phyloP scores from a whole-genome alignment of 768 basidiomycete genomes.

The Naganishia friedmannii region DNA sequence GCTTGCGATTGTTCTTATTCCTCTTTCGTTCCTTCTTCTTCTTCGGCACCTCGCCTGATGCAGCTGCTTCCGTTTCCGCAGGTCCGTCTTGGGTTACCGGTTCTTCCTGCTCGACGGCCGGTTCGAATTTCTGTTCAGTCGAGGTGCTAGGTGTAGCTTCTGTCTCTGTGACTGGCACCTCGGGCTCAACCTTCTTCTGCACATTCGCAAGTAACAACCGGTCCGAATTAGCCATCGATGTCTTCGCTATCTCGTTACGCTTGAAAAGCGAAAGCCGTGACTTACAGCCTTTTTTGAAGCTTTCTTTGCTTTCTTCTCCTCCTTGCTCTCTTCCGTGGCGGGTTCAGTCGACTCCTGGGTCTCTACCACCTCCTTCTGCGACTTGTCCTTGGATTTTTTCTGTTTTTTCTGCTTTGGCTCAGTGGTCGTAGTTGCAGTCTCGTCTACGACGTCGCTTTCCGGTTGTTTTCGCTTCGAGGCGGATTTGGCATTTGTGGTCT shows the following conservation, averaged over 20 bases:
- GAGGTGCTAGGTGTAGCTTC: background rate
- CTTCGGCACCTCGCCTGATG: background rate
- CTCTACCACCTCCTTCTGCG: slow-evolving; percentile 3
- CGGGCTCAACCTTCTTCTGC: background rate
- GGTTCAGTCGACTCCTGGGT: background rate
- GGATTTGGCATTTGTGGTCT: background rate
- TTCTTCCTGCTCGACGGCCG: background rate
- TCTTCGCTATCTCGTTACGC: background rate
- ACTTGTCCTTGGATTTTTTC: slow-evolving; percentile 13
- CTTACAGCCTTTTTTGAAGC: slow-evolving; percentile 25
- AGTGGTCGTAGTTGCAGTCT: background rate
- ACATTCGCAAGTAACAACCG: background rate
- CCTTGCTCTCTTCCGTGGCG: slow-evolving; percentile 13
- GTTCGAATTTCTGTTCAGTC: background rate
- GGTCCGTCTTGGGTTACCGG: background rate
- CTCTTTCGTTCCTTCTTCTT: slow-evolving; percentile 26
- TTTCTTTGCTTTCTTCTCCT: slow-evolving; percentile 23
- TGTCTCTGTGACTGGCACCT: background rate
- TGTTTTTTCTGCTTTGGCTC: slow-evolving; percentile 12
- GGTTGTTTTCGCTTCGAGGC: slow-evolving; percentile 20
- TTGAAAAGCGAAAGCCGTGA: background rate
- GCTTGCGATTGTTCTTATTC: slow-evolving; percentile 22
- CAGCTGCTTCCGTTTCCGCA: background rate
- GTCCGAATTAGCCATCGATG: background rate
- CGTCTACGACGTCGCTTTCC: background rate